These are phyloP conservation scores for Colletotrichum tabaci DNA, from an alignment of 2,329 filamentous ascomycete species.

Conservation along the genomic window DNA sequence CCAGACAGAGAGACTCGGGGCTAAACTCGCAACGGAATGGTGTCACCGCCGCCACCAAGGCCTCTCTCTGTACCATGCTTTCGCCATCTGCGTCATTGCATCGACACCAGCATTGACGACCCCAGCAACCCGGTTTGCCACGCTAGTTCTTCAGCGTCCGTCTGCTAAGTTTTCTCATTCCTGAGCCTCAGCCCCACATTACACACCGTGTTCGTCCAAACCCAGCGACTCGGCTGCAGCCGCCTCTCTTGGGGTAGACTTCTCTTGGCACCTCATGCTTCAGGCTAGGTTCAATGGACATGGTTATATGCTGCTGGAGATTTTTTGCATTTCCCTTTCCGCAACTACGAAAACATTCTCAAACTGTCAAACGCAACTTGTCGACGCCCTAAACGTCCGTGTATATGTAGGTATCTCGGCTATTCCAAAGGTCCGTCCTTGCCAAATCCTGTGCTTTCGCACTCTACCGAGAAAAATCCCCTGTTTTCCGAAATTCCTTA, in stretches of 20 bases:
- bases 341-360: conserved; percentile 17
- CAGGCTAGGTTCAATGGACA: too few species aligned
- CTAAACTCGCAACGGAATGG: conserved; percentile 35
- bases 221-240: not conserved
- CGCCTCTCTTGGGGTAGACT: not conserved
- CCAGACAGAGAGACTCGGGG: conserved; percentile 1
- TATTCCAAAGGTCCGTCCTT: conserved; percentile 28
- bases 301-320: conserved; percentile 17
- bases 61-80: conserved; percentile 4
- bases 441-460: conserved; percentile 26
- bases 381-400: conserved; percentile 41
- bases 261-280: not conserved
- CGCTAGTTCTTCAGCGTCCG: conserved; percentile 31
- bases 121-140: conserved; percentile 2
- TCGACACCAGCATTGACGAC: conserved; percentile 4
- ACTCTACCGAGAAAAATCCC: conserved; percentile 29
- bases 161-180: not conserved
- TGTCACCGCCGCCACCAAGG: conserved; percentile 25
- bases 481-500: conserved; percentile 22
- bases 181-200: conserved; percentile 3
- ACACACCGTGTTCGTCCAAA: conserved; percentile 32
- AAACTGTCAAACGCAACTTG: conserved; percentile 27
- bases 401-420: conserved; percentile 37
- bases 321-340: conserved; percentile 32
- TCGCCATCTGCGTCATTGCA: conserved; percentile 22